Percentiles rank a stretch among this genome's conserved stretches.
These are phyloP conservation scores for Microbotryum intermedium DNA, from an alignment of 1,284 basidiomycete species.

Conservation along the genomic window DNA sequence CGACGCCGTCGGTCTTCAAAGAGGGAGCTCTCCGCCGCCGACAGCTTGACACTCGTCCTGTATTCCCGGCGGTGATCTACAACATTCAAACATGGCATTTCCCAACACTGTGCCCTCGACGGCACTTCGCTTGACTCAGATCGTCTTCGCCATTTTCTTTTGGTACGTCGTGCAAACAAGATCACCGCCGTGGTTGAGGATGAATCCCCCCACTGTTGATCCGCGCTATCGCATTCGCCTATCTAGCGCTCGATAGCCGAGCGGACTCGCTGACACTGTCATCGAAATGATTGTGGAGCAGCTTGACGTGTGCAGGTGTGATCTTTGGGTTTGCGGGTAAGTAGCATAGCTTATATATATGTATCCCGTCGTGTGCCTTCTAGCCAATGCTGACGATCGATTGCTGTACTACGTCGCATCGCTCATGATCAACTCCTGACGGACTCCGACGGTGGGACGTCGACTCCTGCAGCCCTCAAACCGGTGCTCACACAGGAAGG, in stretches of 20 bases:
- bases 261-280: not conserved
- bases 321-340: slow-evolving; percentile 30
- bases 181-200: not conserved
- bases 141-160: slow-evolving; percentile 13
- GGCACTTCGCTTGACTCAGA: slow-evolving; percentile 2
- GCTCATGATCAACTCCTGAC: too few relatives aligned
- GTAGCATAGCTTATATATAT: not conserved
- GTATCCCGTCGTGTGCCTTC: too few relatives aligned
- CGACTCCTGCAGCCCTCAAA: slow-evolving; percentile 26
- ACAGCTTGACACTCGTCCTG: too few relatives aligned
- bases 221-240: not conserved
- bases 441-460: too few relatives aligned
- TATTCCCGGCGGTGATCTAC: too few relatives aligned
- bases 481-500: slow-evolving; percentile 32
- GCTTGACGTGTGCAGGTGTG: slow-evolving; percentile 24
- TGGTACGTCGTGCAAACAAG: not conserved
- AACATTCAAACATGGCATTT: too few relatives aligned
- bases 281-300: not conserved
- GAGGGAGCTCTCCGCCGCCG: too few relatives aligned
- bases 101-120: too few relatives aligned
- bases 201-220: not conserved
- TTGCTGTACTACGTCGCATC: too few relatives aligned
- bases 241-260: too few relatives aligned
- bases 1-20: too few relatives aligned
- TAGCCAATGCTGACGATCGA: too few relatives aligned